Evolutionary conservation across 805 yeast species (phyloP).

Genomic region (Yarrowia bubula): DNA sequence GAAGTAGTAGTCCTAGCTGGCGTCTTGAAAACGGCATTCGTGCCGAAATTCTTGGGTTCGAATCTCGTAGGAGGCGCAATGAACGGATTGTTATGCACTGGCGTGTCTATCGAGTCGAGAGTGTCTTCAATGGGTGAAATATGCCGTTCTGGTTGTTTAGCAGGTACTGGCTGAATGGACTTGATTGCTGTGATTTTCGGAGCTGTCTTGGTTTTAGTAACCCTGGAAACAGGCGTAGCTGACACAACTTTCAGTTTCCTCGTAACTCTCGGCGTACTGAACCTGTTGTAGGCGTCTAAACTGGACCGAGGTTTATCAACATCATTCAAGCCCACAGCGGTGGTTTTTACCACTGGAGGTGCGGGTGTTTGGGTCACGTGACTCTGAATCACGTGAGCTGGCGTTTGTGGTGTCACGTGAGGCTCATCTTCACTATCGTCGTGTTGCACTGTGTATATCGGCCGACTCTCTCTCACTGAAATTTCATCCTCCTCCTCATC

Average conservation of each 20-base stretch:
- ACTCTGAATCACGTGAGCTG: too few relatives aligned
- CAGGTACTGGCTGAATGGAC: neutral
- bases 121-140: neutral
- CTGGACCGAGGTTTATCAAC: neutral
- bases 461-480: neutral
- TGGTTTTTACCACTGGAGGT: neutral
- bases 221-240: neutral
- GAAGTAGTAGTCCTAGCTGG: neutral
- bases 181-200: neutral
- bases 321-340: neutral
- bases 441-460: neutral
- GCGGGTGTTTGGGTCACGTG: too few relatives aligned
- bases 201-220: neutral
- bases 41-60: neutral
- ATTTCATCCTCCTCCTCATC: neutral
- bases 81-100: neutral
- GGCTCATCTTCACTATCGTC: conserved; percentile 15
- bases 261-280: neutral
- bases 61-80: neutral
- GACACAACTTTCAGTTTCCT: neutral
- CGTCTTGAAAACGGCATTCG: neutral
- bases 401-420: neutral
- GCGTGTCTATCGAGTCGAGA: neutral
- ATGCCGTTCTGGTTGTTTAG: neutral
- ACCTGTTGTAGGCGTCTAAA: too few relatives aligned